These are phyloP conservation scores for Centella asiatica DNA, from an alignment of 129 eudicot species.

Conservation along the genomic window DNA sequence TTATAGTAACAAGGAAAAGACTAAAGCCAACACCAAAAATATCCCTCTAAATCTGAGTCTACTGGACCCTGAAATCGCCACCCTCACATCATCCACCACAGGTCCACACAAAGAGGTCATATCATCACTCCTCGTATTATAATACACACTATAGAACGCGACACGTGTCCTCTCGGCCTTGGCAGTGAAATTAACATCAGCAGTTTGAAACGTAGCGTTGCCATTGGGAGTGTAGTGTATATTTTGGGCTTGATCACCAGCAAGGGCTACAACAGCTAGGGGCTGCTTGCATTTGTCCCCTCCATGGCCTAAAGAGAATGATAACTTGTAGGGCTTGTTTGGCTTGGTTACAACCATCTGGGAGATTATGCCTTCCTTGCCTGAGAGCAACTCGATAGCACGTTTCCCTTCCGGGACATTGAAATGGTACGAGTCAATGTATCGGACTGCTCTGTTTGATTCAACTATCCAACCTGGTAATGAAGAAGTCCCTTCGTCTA, in stretches of 20 bases:
- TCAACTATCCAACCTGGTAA: conserved; percentile 98
- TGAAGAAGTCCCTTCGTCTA: conserved; percentile 78
- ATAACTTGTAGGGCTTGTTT: conserved; percentile 60
- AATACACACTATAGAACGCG: conserved; percentile 89
- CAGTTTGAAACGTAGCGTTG: conserved; percentile 61
- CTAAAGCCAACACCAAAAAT: conserved; percentile 27
- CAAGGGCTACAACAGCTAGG: conserved; percentile 90
- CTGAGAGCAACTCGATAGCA: conserved; percentile 81
- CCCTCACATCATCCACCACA: conserved; percentile 84
- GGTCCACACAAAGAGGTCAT: conserved; percentile 95
- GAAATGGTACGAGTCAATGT: conserved; percentile 80
- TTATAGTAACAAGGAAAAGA: conserved; percentile 24
- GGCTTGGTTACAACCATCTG: conserved; percentile 91
- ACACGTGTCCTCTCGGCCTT: conserved; percentile 84
- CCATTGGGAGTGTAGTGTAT: conserved; percentile 63
- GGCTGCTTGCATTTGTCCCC: conserved; percentile 81
- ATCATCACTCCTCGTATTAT: conserved; percentile 87
- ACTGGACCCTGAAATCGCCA: conserved; percentile 34
- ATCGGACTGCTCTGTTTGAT: conserved; percentile 91
- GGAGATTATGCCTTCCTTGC: conserved; percentile 96
- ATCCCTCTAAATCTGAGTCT: conserved; percentile 29
- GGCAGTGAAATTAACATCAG: conserved; percentile 74
- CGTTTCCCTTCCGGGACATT: conserved; percentile 81
- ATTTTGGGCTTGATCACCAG: conserved; percentile 94
- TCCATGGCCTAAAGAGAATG: conserved; percentile 79